These are phyloP conservation scores for Sporothrix pallida DNA, from an alignment of 2,329 filamentous ascomycete genomes.

Conservation along the genomic window DNA sequence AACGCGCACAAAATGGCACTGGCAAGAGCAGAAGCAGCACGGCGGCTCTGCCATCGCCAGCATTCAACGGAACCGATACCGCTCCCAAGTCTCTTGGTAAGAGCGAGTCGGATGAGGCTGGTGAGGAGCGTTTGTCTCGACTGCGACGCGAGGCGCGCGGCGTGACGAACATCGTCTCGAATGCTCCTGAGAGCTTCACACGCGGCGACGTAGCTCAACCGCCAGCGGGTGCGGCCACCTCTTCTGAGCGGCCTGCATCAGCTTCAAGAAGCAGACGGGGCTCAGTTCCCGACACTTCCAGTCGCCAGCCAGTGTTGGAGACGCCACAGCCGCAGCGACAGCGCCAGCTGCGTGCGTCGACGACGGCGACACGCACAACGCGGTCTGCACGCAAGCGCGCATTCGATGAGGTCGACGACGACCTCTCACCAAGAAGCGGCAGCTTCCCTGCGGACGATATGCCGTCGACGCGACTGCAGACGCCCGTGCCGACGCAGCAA, in stretches of 20 bases:
- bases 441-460: constrained; percentile 49
- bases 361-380: constrained; percentile 51
- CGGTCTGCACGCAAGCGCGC: constrained; percentile 59
- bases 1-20: constrained; percentile 35
- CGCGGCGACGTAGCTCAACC: constrained; percentile 38
- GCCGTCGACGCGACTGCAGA: constrained; percentile 35
- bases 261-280: constrained; percentile 32
- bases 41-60: constrained; percentile 25
- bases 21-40: constrained; percentile 28
- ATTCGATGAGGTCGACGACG: constrained; percentile 60
- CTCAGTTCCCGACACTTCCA: constrained; percentile 11
- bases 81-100: constrained; percentile 38
- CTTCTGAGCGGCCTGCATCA: constrained; percentile 1
- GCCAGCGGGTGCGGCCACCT: neutral
- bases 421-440: constrained; percentile 58
- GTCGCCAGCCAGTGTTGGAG: constrained; percentile 27
- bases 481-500: constrained; percentile 32
- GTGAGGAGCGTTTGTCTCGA: constrained; percentile 39
- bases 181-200: constrained; percentile 49
- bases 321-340: constrained; percentile 30
- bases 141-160: constrained; percentile 42
- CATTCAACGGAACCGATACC: constrained; percentile 23
- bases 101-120: constrained; percentile 40
- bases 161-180: constrained; percentile 47
- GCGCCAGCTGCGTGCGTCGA: constrained; percentile 41